Percentiles rank a stretch among this genome's conserved stretches.
Evolutionary conservation across 2,329 filamentous ascomycete species (phyloP).

Genomic region (Hypoxylon sp.): DNA sequence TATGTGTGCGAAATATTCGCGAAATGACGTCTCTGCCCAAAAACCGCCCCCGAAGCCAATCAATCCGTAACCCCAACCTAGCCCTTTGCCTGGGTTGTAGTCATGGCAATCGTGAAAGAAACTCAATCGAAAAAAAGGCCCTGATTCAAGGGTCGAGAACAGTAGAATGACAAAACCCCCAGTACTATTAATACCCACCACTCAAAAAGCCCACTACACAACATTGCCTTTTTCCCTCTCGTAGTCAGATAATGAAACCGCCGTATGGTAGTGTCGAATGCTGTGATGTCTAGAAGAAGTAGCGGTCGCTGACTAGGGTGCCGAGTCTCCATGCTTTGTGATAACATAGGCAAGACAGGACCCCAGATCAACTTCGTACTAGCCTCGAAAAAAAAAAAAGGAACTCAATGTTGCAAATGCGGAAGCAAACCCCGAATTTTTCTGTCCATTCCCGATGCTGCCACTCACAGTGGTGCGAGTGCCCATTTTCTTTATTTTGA

Average conservation of each 20-base stretch:
- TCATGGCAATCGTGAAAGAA: slow-evolving; percentile 53
- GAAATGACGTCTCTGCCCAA: slow-evolving; percentile 28
- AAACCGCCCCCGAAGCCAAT: slow-evolving; percentile 23
- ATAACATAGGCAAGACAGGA: background rate
- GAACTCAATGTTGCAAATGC: slow-evolving; percentile 27
- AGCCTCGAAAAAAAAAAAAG: slow-evolving; percentile 4
- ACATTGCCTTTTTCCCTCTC: slow-evolving; percentile 21
- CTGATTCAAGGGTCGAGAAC: slow-evolving; percentile 39
- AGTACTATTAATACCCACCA: slow-evolving; percentile 36
- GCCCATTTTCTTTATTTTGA: slow-evolving; percentile 41
- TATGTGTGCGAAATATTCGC: slow-evolving; percentile 19
- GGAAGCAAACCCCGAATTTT: slow-evolving; percentile 35
- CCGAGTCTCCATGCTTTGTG: background rate
- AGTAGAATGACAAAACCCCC: slow-evolving; percentile 42
- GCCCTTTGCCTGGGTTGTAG: slow-evolving; percentile 40
- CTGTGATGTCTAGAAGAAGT: slow-evolving; percentile 1
- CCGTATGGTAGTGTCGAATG: background rate
- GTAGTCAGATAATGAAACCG: slow-evolving; percentile 14
- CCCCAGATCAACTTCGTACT: background rate
- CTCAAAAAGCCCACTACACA: slow-evolving; percentile 16
- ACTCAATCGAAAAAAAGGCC: slow-evolving; percentile 40
- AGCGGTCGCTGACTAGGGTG: slow-evolving; percentile 1
- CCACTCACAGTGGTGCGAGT: slow-evolving; percentile 26
- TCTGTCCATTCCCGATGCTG: slow-evolving; percentile 34
- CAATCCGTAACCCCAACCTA: slow-evolving; percentile 35